These are phyloP conservation scores for Neostapfia colusana DNA, from an alignment of 176 grass and related monocot genomes.

Conservation along the genomic window DNA sequence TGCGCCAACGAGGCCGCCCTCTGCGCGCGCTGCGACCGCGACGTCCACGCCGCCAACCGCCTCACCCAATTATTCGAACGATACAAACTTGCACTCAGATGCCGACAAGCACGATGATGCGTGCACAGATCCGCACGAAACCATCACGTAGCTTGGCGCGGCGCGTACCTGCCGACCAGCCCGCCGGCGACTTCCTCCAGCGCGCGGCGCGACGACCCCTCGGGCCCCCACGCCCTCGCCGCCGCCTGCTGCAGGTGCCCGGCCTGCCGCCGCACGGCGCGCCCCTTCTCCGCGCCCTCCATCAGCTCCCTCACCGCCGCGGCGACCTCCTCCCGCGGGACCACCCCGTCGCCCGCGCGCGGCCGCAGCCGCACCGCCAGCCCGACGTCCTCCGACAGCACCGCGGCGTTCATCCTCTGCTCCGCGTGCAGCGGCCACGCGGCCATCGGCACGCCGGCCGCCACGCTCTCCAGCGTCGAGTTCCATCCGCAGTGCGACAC, in stretches of 20 bases:
- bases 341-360: conserved; percentile 29
- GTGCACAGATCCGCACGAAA: no score
- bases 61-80: no score
- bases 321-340: conserved; percentile 37
- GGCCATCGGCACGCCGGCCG: conserved; percentile 53
- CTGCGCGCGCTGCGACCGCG: conserved; percentile 73
- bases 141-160: neutral
- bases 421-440: conserved; percentile 70
- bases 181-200: conserved; percentile 25
- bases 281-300: conserved; percentile 39
- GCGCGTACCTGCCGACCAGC: neutral
- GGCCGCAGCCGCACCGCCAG: conserved; percentile 29
- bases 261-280: conserved; percentile 3
- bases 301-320: conserved; percentile 48
- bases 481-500: conserved; percentile 87
- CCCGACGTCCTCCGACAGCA: conserved; percentile 27
- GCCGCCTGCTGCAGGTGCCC: conserved; percentile 33
- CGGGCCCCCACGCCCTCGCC: conserved; percentile 3
- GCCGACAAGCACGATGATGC: neutral
- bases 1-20: conserved; percentile 93
- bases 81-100: no score
- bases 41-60: conserved; percentile 85
- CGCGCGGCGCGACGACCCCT: conserved; percentile 15
- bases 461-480: conserved; percentile 55
- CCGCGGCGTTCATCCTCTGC: conserved; percentile 45